Evolutionary conservation across 257 asterid genomes (phyloP).

Genomic region (Salvia splendens): DNA sequence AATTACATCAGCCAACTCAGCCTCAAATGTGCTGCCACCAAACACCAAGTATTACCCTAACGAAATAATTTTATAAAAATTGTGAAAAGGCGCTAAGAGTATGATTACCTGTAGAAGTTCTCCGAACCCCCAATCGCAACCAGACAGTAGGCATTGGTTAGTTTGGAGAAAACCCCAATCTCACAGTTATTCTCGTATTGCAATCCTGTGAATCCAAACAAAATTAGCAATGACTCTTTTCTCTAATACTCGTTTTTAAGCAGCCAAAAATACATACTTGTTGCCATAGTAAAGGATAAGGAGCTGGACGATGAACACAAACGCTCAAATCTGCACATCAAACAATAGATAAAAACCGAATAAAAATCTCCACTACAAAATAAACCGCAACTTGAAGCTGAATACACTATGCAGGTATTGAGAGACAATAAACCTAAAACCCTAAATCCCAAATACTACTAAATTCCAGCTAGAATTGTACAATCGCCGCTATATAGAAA

Average conservation of each 20-base stretch:
- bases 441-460: neutral
- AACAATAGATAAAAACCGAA: neutral
- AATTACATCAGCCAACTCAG: slow-evolving; percentile 72
- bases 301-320: neutral
- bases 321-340: neutral
- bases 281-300: slow-evolving; percentile 29
- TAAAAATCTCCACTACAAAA: neutral
- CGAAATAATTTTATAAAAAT: neutral
- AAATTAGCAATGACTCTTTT: neutral
- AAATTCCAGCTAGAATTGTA: no score
- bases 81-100: neutral
- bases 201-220: slow-evolving; percentile 51
- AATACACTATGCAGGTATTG: neutral
- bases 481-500: no score
- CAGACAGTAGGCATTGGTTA: slow-evolving; percentile 91
- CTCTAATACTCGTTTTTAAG: neutral
- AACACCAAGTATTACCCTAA: slow-evolving; percentile 26
- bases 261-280: slow-evolving; percentile 17
- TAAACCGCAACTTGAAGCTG: neutral
- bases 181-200: slow-evolving; percentile 88
- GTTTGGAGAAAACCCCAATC: slow-evolving; percentile 89
- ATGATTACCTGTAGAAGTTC: slow-evolving; percentile 74
- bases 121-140: slow-evolving; percentile 97
- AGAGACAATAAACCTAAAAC: neutral
- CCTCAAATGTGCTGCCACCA: slow-evolving; percentile 72